These are phyloP conservation scores for Ophiostoma sp. DNA, from an alignment of 2,329 filamentous ascomycete genomes.

Conservation along the genomic window DNA sequence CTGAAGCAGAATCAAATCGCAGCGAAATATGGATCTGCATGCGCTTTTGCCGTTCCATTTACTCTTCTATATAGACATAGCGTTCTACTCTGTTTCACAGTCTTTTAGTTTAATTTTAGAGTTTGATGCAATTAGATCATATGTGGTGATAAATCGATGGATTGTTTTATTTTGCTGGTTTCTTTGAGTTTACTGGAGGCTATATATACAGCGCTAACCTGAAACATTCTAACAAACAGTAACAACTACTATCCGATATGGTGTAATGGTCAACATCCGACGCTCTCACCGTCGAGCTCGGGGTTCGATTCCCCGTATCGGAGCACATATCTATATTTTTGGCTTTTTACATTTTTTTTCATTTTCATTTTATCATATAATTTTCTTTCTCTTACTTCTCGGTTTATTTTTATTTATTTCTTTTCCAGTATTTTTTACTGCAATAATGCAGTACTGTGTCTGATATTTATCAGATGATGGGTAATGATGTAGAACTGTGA, in stretches of 20 bases:
- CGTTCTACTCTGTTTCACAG: too few species aligned
- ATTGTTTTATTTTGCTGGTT: too few species aligned
- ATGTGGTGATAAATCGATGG: too few species aligned
- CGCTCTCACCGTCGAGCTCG: slow-evolving; percentile 27
- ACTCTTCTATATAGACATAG: too few species aligned
- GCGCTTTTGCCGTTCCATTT: too few species aligned
- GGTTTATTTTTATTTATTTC: neutral
- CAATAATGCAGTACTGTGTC: neutral
- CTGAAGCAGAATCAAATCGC: neutral
- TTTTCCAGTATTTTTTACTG: neutral
- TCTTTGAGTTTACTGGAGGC: too few species aligned
- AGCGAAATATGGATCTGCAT: too few species aligned
- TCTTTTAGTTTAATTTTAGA: too few species aligned
- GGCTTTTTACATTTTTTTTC: neutral
- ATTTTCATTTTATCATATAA: neutral
- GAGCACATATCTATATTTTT: slow-evolving; percentile 18
- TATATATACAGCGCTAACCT: neutral
- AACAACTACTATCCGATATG: slow-evolving; percentile 24
- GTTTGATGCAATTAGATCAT: too few species aligned
- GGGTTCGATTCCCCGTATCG: slow-evolving; percentile 28
- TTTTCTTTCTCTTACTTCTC: neutral
- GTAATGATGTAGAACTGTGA: too few species aligned
- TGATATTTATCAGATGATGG: too few species aligned
- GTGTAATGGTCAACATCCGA: slow-evolving; percentile 28
- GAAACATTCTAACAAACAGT: neutral